Conservation (phyloP, 176 grass and related monocot species). For the Zoysia japonica region DNA sequence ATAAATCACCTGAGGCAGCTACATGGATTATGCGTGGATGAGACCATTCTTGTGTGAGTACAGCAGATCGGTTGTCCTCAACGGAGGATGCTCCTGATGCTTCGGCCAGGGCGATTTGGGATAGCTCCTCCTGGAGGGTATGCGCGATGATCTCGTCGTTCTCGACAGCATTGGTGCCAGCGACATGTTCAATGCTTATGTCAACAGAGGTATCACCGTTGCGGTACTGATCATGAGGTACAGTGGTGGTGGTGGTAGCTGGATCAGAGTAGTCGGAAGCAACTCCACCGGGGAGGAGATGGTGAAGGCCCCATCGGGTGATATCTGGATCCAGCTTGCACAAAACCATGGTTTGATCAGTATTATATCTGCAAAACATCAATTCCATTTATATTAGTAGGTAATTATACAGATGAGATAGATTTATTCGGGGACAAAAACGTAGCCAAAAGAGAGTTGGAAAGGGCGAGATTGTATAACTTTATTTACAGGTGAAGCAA, state of each 20-base stretch:
- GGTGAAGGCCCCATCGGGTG: slow-evolving; percentile 73
- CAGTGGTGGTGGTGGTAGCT: not conserved
- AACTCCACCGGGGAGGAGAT: slow-evolving; percentile 45
- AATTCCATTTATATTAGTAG: not conserved
- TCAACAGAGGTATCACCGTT: not conserved
- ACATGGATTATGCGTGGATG: slow-evolving; percentile 16
- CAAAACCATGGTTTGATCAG: slow-evolving; percentile 39
- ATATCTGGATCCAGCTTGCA: slow-evolving; percentile 58
- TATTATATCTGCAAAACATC: not conserved
- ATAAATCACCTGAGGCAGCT: slow-evolving; percentile 26
- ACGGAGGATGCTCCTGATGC: slow-evolving; percentile 26
- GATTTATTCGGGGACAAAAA: too few relatives aligned
- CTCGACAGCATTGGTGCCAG: slow-evolving; percentile 34
- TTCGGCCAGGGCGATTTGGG: slow-evolving; percentile 57
- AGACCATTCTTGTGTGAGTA: slow-evolving; percentile 69
- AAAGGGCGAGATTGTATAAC: not conserved
- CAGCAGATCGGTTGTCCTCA: slow-evolving; percentile 41
- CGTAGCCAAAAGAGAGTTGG: not conserved
- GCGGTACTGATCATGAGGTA: not conserved
- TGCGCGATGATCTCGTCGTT: slow-evolving; percentile 75
- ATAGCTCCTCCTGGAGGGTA: slow-evolving; percentile 69
- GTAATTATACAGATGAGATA: too few relatives aligned
- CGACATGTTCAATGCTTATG: not conserved
- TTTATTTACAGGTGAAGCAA: not conserved
- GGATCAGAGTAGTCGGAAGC: not conserved